Base-by-base conservation (phyloP, 2,329 filamentous ascomycete species). In the Talaromyces piceae region DNA sequence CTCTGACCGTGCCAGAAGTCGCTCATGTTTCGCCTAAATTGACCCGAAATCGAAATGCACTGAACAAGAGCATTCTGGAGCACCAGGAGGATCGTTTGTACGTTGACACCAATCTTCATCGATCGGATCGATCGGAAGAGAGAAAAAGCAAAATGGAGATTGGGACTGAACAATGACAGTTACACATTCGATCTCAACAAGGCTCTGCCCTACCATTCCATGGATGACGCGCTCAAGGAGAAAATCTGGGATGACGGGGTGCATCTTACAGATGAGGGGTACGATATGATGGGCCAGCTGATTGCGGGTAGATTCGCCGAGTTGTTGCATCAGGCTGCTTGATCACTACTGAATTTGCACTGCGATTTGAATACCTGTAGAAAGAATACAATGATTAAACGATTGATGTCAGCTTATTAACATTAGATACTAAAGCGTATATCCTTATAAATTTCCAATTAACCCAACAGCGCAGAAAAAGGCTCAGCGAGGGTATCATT, bases 1-100 rank as follows among this genome's bases (percentile, higher is more conserved):
- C 81, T 4, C 69, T 86, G 45, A 86, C 82, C 0, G 72, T 87
- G 2, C 81, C 80, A 0, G 82, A 84, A 57, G 73, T 73, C 23
- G 61, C 65, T 5, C 49, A 58, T 22, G 59, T 57, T 20, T 55
- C 55, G 5, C 56, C 60, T n/a, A 57, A 57, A 20, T 50, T 74
- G 18, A 63, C 65, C 16, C 54, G 57, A 25, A 63, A 59, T 30
- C 69, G 79, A 5, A 63, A 72, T 22, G 59, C 65, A 20, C 63
- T 86, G 47, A 86, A 86, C 58, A 55, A 63, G 2, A 61, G 69
- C 28, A 85, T 86, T 51, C 69, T 75, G 56, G 62, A 60, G 3
- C 74, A 82, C 56, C 62, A 72, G 33, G 68, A 68, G 22, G 65
- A 71, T 2, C 72, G 77, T 55, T 82, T 74, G 82, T 85, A 66